These are phyloP conservation scores for Botrytis aclada DNA, from an alignment of 2,329 filamentous ascomycete genomes.

Conservation along the genomic window DNA sequence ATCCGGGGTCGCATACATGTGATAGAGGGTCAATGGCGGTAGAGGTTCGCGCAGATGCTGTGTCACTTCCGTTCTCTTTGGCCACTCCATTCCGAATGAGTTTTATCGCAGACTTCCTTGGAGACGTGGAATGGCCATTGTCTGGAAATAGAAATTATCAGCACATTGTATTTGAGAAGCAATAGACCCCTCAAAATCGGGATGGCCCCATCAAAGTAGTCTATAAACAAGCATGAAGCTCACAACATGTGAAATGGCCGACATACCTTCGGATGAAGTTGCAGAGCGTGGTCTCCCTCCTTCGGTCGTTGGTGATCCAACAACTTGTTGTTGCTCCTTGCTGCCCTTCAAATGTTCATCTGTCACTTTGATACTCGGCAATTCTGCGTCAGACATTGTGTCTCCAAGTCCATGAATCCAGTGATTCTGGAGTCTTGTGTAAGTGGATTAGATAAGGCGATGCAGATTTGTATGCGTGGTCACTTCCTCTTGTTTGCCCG, in stretches of 20 bases:
- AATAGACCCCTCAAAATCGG: not conserved
- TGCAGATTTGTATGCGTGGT: constrained; percentile 4
- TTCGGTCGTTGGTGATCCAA: constrained; percentile 35
- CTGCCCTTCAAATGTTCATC: constrained; percentile 29
- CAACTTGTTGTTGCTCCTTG: constrained; percentile 22
- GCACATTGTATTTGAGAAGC: constrained; percentile 9
- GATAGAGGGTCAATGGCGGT: constrained; percentile 64
- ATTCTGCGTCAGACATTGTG: constrained; percentile 34
- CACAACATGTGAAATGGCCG: not conserved
- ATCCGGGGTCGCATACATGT: constrained; percentile 50
- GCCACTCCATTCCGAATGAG: constrained; percentile 30
- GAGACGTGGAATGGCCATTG: constrained; percentile 28
- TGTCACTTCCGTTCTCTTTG: constrained; percentile 27
- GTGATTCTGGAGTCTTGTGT: not conserved
- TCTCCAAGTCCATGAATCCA: constrained; percentile 29
- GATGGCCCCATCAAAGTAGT: not conserved
- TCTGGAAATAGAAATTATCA: constrained; percentile 23
- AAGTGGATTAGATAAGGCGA: not conserved
- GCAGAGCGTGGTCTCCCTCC: constrained; percentile 34
- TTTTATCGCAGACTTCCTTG: constrained; percentile 33
- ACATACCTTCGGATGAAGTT: constrained; percentile 37
- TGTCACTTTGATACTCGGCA: constrained; percentile 37
- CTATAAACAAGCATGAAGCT: not conserved
- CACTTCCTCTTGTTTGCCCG: constrained; percentile 2
- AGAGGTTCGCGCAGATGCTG: constrained; percentile 25